Base-by-base conservation (phyloP, 2,329 filamentous ascomycete species). In the Diaporthe capsici region DNA sequence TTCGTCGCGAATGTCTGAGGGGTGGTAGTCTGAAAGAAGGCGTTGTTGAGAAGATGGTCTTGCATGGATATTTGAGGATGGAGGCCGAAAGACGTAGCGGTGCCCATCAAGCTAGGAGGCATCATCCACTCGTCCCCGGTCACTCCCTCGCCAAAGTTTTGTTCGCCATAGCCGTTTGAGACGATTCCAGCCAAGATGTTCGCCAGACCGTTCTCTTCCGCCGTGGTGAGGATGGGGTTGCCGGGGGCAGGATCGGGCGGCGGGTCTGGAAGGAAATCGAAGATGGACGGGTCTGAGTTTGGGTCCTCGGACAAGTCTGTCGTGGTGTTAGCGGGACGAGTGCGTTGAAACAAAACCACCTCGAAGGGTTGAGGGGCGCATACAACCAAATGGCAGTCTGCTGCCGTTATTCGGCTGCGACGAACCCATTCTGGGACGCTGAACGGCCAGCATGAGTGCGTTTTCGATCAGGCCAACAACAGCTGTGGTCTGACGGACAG, bases 341-440 rank as follows among this genome's bases (percentile, higher is more conserved):
- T 25, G 25, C 28, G 9, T 22, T 37, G 60, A 61, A 31, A 31
- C 31, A 31, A 57, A 47, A 61, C 58, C 25, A 65, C 25, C 2
- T 8, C 20, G 37, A 42, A 20, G 31, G 55, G 17, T 20, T 34
- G 25, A 13, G 53, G 72, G 57, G 71, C 63, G 89, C 92, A 80
- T 88, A 94, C 92, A 94, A 81, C 92, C 92, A 88, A 94, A 94
- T 51, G 91, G 90, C 81, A 90, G 85, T 57, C 58, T 74, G 78
- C 89, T 87, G 74, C 87, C 84, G 80, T 90, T 87, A 80, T 88
- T 86, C 82, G 88, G 87, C 84, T 88, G 88, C 84, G 86, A 87
- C 84, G 89, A 89, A 88, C 86, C 89, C 90, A 92, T 92, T 82
- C 85, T 90, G 82, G 86, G 87, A 87, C 84, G 87, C 82, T 88